phyloP scores from a whole-genome alignment of 345 rosid genomes.

The Arabis alpina region DNA sequence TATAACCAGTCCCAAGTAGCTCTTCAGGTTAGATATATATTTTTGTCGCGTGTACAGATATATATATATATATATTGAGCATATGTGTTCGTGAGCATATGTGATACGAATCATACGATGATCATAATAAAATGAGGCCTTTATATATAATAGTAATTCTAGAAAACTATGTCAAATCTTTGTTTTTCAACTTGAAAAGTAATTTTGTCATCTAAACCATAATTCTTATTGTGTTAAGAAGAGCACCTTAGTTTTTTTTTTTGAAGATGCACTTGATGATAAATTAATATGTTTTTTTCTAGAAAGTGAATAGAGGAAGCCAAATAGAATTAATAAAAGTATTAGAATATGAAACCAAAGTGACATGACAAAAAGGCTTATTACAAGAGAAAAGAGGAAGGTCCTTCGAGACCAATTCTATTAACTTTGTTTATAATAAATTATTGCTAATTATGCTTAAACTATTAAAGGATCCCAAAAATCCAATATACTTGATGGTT shows the following conservation, averaged over 20 bases:
- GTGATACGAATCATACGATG: too few relatives aligned
- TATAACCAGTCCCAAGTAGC: conserved; percentile 74
- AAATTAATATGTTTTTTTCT: background rate
- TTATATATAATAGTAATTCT: too few relatives aligned
- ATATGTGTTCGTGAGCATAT: too few relatives aligned
- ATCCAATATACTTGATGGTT: too few relatives aligned
- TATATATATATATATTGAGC: too few relatives aligned
- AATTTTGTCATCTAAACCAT: background rate
- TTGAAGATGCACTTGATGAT: background rate
- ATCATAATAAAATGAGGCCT: too few relatives aligned
- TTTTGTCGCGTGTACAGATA: background rate
- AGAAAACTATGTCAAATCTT: too few relatives aligned
- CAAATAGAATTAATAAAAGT: too few relatives aligned
- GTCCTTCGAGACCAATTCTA: background rate
- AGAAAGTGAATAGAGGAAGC: background rate
- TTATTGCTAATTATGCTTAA: too few relatives aligned
- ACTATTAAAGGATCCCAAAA: too few relatives aligned
- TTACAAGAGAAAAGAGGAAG: background rate
- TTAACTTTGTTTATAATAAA: too few relatives aligned
- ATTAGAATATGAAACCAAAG: background rate
- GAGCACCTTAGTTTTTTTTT: background rate
- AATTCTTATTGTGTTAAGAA: background rate
- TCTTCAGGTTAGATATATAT: conserved; percentile 52
- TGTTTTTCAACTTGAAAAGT: background rate
- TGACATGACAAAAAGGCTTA: conserved; percentile 1